Evolutionary conservation across 1,139 yeast genomes (phyloP).

Genomic region (Saccharomyces hybrid): DNA sequence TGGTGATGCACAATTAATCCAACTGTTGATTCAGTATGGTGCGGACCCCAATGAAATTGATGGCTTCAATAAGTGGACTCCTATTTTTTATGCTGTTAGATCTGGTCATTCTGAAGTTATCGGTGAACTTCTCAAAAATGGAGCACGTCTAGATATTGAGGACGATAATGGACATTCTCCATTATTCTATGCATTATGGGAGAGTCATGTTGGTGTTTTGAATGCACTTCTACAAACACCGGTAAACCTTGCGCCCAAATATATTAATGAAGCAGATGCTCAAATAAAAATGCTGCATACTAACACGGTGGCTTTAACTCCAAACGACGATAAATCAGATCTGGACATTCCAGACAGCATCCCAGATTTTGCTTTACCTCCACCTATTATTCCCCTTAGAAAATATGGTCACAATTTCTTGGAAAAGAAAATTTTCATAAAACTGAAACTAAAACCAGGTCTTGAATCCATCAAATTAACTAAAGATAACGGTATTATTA

Average conservation of each 20-base stretch:
- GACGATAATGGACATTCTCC: slow-evolving; percentile 85
- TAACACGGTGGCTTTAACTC: slow-evolving; percentile 10
- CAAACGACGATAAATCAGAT: slow-evolving; percentile 6
- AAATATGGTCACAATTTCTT: slow-evolving; percentile 93
- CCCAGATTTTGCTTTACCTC: slow-evolving; percentile 88
- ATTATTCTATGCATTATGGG: slow-evolving; percentile 85
- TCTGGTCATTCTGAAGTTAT: slow-evolving; percentile 77
- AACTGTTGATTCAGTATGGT: slow-evolving; percentile 60
- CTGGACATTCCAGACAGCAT: slow-evolving; percentile 38
- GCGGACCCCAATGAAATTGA: slow-evolving; percentile 76
- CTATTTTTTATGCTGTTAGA: slow-evolving; percentile 81
- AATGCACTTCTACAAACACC: slow-evolving; percentile 46
- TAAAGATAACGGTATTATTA: slow-evolving; percentile 36
- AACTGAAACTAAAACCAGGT: slow-evolving; percentile 58
- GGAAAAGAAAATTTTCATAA: slow-evolving; percentile 80
- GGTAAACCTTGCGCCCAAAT: slow-evolving; percentile 13
- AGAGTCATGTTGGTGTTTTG: slow-evolving; percentile 77
- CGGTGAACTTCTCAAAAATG: slow-evolving; percentile 55
- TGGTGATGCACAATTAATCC: slow-evolving; percentile 65
- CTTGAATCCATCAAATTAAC: slow-evolving; percentile 51
- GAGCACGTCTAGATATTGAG: slow-evolving; percentile 61
- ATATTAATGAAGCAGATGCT: slow-evolving; percentile 8
- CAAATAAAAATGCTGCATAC: slow-evolving; percentile 16
- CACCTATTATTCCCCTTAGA: slow-evolving; percentile 88
- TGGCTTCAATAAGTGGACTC: slow-evolving; percentile 88